A percentile compares a stretch with the other conserved stretches of the same genome.
phyloP scores from a whole-genome alignment of 225 moss, liverwort and hornwort species.

The Physcomitrellopsis africana region DNA sequence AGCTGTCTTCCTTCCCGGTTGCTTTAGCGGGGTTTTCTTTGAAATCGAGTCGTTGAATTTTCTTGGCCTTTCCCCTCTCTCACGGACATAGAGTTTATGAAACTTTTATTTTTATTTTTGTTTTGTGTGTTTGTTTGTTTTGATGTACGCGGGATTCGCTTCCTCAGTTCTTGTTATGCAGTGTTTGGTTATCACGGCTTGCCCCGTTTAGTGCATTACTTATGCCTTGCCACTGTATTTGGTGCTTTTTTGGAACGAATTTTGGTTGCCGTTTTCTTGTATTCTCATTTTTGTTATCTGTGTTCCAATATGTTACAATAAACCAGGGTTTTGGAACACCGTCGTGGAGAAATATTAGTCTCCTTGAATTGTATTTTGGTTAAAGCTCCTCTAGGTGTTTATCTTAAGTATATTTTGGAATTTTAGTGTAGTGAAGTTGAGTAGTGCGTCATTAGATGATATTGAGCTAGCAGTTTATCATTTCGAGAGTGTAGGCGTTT shows the following conservation, averaged over 20 bases:
- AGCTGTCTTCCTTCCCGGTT: conserved; percentile 1
- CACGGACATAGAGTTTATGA: background rate
- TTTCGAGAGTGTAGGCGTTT: conserved; percentile 14
- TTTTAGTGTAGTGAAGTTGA: background rate
- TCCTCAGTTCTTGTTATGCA: conserved; percentile 16
- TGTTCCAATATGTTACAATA: background rate
- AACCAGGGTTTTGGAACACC: conserved; percentile 19
- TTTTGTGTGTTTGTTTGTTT: no score
- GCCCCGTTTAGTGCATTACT: conserved; percentile 15
- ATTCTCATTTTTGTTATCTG: background rate
- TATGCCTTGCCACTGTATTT: background rate
- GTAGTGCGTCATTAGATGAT: conserved; percentile 8
- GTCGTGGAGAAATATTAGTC: conserved; percentile 19
- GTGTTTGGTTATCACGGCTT: conserved; percentile 23
- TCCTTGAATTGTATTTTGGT: conserved; percentile 16
- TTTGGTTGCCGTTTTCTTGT: conserved; percentile 5
- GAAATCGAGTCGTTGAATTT: conserved; percentile 16
- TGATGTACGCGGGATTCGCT: no score
- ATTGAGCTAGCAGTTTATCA: conserved; percentile 7
- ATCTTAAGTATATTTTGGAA: no score
- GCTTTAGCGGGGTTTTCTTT: background rate
- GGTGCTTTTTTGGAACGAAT: conserved; percentile 5
- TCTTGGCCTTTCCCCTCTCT: background rate
- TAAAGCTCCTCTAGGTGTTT: background rate
- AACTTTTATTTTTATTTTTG: background rate